Evolutionary conservation across 768 basidiomycete genomes (phyloP).

Genomic region (Rhodosporidiobolus sp.): DNA sequence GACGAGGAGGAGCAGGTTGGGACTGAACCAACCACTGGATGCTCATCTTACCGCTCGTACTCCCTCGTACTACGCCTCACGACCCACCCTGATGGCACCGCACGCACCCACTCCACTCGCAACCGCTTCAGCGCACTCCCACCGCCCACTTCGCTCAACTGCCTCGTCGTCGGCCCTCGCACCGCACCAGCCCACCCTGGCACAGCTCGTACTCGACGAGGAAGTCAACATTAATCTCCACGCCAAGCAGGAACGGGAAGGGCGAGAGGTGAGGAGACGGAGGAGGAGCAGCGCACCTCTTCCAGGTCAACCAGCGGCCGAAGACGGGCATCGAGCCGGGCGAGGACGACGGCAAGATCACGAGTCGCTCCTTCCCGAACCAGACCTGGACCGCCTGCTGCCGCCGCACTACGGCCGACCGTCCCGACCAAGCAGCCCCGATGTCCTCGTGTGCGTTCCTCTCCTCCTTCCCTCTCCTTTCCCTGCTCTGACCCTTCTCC

Average conservation of each 20-base stretch:
- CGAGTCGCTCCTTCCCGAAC: no score
- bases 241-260: neutral
- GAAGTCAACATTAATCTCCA: neutral
- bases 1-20: no score
- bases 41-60: no score
- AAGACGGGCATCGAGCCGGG: no score
- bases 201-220: neutral
- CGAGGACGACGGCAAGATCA: no score
- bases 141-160: neutral
- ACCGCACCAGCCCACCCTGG: neutral
- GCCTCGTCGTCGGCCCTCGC: neutral
- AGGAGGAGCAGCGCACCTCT: neutral
- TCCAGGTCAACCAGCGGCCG: neutral
- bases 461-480: no score
- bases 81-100: no score
- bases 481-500: neutral
- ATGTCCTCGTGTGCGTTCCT: constrained; percentile 24
- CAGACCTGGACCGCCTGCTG: neutral
- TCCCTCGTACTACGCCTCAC: no score
- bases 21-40: no score
- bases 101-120: neutral
- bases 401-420: constrained; percentile 36
- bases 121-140: neutral
- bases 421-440: constrained; percentile 5
- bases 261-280: neutral